Percentiles rank a stretch among this genome's conserved stretches.
phyloP scores from a whole-genome alignment of 1,139 yeast genomes.

The Geotrichum siamense region DNA sequence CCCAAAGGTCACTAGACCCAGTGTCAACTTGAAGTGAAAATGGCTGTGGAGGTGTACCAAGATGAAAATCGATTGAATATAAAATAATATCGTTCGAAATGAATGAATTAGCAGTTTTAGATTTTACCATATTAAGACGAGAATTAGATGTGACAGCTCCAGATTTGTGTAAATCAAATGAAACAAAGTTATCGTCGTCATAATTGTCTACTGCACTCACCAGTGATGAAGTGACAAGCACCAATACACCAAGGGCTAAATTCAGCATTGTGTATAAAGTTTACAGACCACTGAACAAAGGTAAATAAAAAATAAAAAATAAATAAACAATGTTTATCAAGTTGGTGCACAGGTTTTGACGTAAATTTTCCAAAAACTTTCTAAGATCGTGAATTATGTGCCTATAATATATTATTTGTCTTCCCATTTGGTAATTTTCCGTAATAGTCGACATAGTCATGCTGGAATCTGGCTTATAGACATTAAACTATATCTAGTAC shows the following conservation, averaged over 20 bases:
- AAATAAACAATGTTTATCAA: too few relatives aligned
- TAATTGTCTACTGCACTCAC: slow-evolving; percentile 2
- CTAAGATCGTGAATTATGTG: too few relatives aligned
- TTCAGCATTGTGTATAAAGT: slow-evolving; percentile 8
- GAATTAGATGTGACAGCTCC: not conserved
- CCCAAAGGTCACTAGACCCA: slow-evolving; percentile 18
- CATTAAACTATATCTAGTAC: too few relatives aligned
- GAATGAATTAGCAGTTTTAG: slow-evolving; percentile 3
- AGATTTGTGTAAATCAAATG: slow-evolving; percentile 10
- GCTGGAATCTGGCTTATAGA: too few relatives aligned
- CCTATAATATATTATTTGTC: too few relatives aligned
- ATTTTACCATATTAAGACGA: not conserved
- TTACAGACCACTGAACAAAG: too few relatives aligned
- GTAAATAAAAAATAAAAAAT: too few relatives aligned
- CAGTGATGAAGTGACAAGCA: slow-evolving; percentile 1
- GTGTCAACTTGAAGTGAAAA: slow-evolving; percentile 17
- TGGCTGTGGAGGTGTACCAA: slow-evolving; percentile 18
- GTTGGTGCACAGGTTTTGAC: too few relatives aligned
- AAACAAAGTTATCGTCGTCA: slow-evolving; percentile 6
- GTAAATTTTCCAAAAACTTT: too few relatives aligned
- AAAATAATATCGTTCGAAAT: slow-evolving; percentile 9
- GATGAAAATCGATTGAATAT: slow-evolving; percentile 15
- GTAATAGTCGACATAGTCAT: too few relatives aligned
- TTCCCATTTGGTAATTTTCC: too few relatives aligned
- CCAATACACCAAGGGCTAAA: slow-evolving; percentile 8